A percentile compares a stretch with the other conserved stretches of the same genome.
Conservation (phyloP, 495 filamentous ascomycete species). For the Penicillium maclennaniae region DNA sequence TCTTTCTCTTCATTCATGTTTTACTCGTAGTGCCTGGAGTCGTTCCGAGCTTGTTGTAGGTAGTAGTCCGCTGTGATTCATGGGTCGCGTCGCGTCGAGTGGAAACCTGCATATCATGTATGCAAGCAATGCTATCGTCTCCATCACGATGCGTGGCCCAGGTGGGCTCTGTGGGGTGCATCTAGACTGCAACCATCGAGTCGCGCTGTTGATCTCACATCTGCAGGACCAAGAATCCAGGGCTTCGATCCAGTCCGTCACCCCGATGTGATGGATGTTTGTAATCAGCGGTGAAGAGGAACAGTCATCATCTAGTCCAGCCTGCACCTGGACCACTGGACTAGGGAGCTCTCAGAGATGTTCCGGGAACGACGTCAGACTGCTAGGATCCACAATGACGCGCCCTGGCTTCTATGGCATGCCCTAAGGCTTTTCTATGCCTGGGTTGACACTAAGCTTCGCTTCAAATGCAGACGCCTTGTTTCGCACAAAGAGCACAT, state of each 20-base stretch:
- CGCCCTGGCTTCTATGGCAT: not conserved
- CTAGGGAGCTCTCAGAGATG: no score
- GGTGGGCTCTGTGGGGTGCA: not conserved
- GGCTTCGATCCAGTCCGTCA: not conserved
- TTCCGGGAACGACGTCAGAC: not conserved
- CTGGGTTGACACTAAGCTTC: no score
- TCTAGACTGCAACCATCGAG: not conserved
- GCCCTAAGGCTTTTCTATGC: not conserved
- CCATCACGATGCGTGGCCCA: conserved; percentile 10
- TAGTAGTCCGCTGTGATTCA: not conserved
- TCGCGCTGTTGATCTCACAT: not conserved
- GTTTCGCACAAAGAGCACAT: not conserved
- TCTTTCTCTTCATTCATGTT: not conserved
- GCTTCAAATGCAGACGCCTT: not conserved
- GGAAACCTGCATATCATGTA: conserved; percentile 3
- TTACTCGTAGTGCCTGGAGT: not conserved
- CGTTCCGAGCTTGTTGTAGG: no score
- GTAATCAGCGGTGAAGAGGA: not conserved
- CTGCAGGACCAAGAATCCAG: not conserved
- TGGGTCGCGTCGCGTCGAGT: not conserved
- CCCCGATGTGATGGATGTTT: not conserved
- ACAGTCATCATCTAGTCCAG: not conserved
- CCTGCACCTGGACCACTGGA: not conserved
- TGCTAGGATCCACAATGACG: not conserved
- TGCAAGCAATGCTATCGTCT: conserved; percentile 6